Percentiles rank a stretch among this genome's conserved stretches.
Evolutionary conservation across 768 basidiomycete species (phyloP).

Genomic region (Krasilnikovozyma curviuscula): DNA sequence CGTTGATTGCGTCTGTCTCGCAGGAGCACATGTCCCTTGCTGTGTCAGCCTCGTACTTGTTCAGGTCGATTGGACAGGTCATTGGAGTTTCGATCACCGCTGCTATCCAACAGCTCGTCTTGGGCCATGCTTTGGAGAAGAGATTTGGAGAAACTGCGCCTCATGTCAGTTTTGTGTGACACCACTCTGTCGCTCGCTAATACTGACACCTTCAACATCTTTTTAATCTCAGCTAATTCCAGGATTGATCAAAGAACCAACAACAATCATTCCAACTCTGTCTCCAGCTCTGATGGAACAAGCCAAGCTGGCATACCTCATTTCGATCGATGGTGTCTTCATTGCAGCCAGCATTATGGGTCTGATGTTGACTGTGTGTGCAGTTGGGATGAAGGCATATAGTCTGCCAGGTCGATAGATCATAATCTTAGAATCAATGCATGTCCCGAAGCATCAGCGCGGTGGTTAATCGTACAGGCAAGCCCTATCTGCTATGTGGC

Average conservation of each 20-base stretch:
- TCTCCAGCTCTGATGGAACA: constrained; percentile 2
- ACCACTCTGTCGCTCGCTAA: background rate
- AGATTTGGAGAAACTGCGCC: background rate
- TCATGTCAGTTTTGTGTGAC: background rate
- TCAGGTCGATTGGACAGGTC: constrained; percentile 22
- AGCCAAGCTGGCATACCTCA: constrained; percentile 18
- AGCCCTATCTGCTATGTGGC: no score
- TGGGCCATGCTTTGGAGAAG: background rate
- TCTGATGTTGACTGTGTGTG: background rate
- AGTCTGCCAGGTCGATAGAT: constrained; percentile 1
- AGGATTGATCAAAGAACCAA: constrained; percentile 18
- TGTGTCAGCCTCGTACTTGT: constrained; percentile 23
- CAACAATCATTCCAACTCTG: constrained; percentile 15
- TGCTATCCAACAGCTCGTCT: constrained; percentile 20
- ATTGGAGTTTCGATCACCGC: constrained; percentile 20
- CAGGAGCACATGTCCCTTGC: constrained; percentile 17
- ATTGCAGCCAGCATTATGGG: background rate
- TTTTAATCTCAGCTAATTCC: constrained; percentile 7
- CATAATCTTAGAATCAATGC: no score
- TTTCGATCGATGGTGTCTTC: constrained; percentile 15
- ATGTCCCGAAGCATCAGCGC: no score
- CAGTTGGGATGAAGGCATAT: background rate
- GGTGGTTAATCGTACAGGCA: no score
- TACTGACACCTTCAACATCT: background rate
- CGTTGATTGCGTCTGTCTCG: constrained; percentile 8